Evolutionary conservation across 176 grass and related monocot genomes (phyloP), one percentile per base, ranked within the genome.

Genomic region (Miscanthus lutarioriparius): DNA sequence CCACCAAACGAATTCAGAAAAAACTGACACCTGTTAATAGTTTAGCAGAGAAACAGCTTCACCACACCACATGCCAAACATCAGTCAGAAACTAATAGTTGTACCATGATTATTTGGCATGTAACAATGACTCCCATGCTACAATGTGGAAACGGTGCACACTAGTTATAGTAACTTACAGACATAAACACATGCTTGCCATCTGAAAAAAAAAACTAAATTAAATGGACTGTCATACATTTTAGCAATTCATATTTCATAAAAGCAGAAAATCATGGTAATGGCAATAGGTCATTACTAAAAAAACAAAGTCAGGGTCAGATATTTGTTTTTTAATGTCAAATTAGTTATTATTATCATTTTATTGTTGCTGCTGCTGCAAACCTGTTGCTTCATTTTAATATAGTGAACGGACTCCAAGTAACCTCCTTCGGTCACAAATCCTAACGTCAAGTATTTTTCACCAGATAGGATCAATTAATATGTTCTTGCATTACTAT

Each of bases 11-110:
- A 7, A 67, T 26, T 36, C 33, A 71, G 23, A 56, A 19, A 69
- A 63, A 62, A 22, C 7, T 37, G 17, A 35, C 41, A 51, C 56
- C 8, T 58, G 15, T 82, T 47, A 48, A 63, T 77, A 78, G 77
- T 54, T 43, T 19, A 67, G 74, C 35, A 59, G 45, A 75, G 36
- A 67, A 74, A n/a, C 14, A 80, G 28, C 77, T 74, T 71, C 33
- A 83, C 12, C 32, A 79, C 62, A 37, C 17, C 25, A 79, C 78
- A 72, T 30, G 33, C 1, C 9, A 35, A 37, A 65, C 39, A 71
- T 72, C 62, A 30, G 16, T 58, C 33, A 63, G 13, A 63, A 56
- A n/a, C 22, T 41, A 27, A 26, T 2, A 67, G 3, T 36, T 48
- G n/a, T 35, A 69, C 47, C n/a, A 81, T 70, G 51, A 39, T 8